Conservation (phyloP, 495 filamentous ascomycete genomes). For the Hamigera avellanea region DNA sequence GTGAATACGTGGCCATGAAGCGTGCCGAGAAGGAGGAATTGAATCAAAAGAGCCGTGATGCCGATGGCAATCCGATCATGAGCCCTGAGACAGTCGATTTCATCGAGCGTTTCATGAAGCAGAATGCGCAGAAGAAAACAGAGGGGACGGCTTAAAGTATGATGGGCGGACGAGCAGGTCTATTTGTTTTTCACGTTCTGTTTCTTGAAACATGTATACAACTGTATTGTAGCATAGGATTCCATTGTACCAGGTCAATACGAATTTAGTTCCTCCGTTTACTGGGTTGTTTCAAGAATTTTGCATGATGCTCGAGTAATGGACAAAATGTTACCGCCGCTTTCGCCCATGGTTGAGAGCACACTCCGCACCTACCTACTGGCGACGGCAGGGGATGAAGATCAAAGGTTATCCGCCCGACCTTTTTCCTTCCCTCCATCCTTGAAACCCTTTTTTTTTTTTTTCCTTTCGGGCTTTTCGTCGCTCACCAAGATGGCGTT, state of each 20-base stretch:
- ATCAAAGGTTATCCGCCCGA: no score
- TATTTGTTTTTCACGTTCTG: slow-evolving; percentile 3
- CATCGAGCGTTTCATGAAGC: slow-evolving; percentile 24
- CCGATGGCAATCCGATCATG: slow-evolving; percentile 26
- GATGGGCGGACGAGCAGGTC: not conserved
- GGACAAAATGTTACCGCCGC: no score
- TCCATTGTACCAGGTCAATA: slow-evolving; percentile 10
- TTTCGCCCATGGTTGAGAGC: no score
- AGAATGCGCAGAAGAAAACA: slow-evolving; percentile 9
- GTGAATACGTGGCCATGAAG: slow-evolving; percentile 14
- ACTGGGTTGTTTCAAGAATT: no score
- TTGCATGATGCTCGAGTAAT: no score
- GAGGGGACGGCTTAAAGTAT: slow-evolving; percentile 2
- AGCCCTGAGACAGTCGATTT: slow-evolving; percentile 20
- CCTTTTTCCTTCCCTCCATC: slow-evolving; percentile 8
- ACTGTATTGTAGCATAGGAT: slow-evolving; percentile 30
- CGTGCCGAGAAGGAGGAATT: slow-evolving; percentile 13
- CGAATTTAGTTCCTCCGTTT: not conserved
- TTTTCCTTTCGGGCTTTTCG: slow-evolving; percentile 1
- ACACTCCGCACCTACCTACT: no score
- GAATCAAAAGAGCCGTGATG: slow-evolving; percentile 18
- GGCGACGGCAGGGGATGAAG: no score
- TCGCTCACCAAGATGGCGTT: slow-evolving; percentile 25
- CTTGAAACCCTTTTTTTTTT: slow-evolving; percentile 8
- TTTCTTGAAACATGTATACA: slow-evolving; percentile 17